Evolutionary conservation across 1,284 basidiomycete genomes (phyloP).

Genomic region (Trametes hirsuta): DNA sequence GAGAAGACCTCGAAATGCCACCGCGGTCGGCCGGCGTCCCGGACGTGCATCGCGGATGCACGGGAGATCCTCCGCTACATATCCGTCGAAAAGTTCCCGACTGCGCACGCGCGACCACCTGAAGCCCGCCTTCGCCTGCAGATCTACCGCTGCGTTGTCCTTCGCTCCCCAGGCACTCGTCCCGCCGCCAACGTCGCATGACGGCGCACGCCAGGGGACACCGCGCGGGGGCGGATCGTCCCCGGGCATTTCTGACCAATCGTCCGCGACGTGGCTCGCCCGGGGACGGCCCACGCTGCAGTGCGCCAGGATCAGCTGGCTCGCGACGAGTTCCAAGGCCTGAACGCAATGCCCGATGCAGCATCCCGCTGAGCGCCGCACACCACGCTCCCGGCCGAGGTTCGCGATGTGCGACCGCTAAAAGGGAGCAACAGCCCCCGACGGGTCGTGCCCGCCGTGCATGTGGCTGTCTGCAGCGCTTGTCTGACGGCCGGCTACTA

Average conservation of each 20-base stretch:
- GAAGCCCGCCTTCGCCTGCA: slow-evolving; percentile 1
- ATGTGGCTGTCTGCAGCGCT: slow-evolving; percentile 14
- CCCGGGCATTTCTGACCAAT: slow-evolving; percentile 28
- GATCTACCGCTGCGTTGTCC: slow-evolving; percentile 15
- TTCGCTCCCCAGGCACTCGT: slow-evolving; percentile 5
- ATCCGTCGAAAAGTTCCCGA: slow-evolving; percentile 14
- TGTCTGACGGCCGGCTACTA: slow-evolving; percentile 16
- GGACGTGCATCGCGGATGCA: neutral
- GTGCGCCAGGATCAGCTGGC: slow-evolving; percentile 19
- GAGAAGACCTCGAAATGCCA: neutral
- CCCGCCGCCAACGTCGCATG: slow-evolving; percentile 16
- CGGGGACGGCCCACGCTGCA: slow-evolving; percentile 10
- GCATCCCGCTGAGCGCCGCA: slow-evolving; percentile 14
- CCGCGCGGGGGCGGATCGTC: slow-evolving; percentile 17
- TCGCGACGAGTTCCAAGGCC: slow-evolving; percentile 9
- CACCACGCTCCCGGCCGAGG: neutral
- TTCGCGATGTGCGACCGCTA: slow-evolving; percentile 10
- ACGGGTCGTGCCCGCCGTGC: slow-evolving; percentile 7
- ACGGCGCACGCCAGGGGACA: neutral
- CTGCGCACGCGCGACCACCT: neutral
- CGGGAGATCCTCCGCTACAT: slow-evolving; percentile 10
- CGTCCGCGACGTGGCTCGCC: slow-evolving; percentile 6
- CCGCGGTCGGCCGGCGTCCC: slow-evolving; percentile 2
- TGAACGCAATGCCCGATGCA: slow-evolving; percentile 4
- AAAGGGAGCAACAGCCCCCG: slow-evolving; percentile 11